Evolutionary conservation across 768 basidiomycete species (phyloP).

Genomic region (Butyriboletus loyo): DNA sequence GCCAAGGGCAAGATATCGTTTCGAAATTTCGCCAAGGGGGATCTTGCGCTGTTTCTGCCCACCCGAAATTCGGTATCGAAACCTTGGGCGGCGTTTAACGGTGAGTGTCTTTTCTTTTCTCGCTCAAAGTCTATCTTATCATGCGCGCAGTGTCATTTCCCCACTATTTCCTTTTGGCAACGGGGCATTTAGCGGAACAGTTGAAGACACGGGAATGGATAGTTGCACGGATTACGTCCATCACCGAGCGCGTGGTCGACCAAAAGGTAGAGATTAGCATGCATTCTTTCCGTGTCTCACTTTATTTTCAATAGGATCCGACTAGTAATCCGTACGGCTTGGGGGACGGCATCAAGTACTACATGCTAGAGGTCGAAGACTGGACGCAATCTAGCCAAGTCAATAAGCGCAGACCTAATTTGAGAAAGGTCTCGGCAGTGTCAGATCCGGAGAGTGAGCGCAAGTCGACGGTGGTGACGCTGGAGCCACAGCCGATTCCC

Average conservation of each 20-base stretch:
- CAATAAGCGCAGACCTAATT: conserved; percentile 55
- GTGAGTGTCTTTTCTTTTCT: conserved; percentile 40
- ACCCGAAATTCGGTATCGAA: conserved; percentile 91
- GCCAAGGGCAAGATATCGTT: conserved; percentile 96
- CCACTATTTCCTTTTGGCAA: conserved; percentile 93
- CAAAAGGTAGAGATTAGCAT: conserved; percentile 48
- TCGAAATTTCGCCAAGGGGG: conserved; percentile 91
- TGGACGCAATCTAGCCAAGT: conserved; percentile 75
- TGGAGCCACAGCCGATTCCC: conserved; percentile 32
- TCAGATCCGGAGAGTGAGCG: conserved; percentile 42
- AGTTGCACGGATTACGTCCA: conserved; percentile 86
- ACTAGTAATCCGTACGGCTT: conserved; percentile 86
- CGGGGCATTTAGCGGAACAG: conserved; percentile 82
- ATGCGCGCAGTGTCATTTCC: conserved; percentile 78
- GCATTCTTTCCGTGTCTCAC: neutral
- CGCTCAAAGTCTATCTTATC: neutral
- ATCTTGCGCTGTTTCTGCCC: conserved; percentile 92
- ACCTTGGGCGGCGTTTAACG: conserved; percentile 99
- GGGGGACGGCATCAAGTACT: conserved; percentile 87
- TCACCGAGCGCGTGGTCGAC: conserved; percentile 82
- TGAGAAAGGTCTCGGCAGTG: conserved; percentile 45
- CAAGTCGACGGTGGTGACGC: conserved; percentile 11
- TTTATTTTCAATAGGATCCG: conserved; percentile 53
- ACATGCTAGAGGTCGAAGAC: conserved; percentile 90
- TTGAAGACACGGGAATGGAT: conserved; percentile 93